Evolutionary conservation across 2,329 filamentous ascomycete species (phyloP).

Genomic region (Ophiocordyceps robertsii): DNA sequence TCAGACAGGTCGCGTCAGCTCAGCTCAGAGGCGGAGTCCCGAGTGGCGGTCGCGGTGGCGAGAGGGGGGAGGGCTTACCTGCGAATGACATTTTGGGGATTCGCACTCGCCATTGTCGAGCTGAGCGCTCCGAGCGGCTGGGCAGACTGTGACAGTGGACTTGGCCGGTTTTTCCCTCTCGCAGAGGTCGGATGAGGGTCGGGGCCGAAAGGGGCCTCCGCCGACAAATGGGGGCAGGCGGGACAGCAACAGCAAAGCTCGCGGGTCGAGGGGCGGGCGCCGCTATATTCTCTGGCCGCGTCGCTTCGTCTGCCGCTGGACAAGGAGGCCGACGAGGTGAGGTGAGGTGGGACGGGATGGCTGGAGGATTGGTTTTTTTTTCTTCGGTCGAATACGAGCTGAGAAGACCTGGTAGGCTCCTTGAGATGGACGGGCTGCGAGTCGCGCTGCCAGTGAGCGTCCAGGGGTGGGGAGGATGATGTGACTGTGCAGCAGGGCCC

Average conservation of each 20-base stretch:
- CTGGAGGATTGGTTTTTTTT: neutral
- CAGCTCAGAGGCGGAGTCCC: too few relatives aligned
- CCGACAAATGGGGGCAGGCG: neutral
- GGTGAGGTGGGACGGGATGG: neutral
- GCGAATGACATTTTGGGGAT: constrained; percentile 45
- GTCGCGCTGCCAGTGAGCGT: too few relatives aligned
- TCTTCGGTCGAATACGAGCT: constrained; percentile 14
- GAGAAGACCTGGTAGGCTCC: constrained; percentile 1
- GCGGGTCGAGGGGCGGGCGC: neutral
- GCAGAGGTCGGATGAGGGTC: neutral
- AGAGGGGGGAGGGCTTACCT: constrained; percentile 32
- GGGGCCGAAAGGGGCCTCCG: neutral
- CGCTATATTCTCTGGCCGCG: neutral
- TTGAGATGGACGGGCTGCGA: neutral
- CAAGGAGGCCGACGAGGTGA: neutral
- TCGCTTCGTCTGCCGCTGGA: neutral
- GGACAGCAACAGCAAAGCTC: neutral
- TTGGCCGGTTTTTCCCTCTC: neutral
- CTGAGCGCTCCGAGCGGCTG: constrained; percentile 3
- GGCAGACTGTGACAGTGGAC: too few relatives aligned
- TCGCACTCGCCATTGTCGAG: constrained; percentile 29
- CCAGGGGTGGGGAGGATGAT: too few relatives aligned
- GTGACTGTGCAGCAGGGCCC: too few relatives aligned
- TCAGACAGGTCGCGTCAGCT: too few relatives aligned
- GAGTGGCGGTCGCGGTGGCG: neutral